These are phyloP conservation scores for Aspergillus brunneoviolaceus DNA, from an alignment of 2,329 filamentous ascomycete genomes.

Conservation along the genomic window DNA sequence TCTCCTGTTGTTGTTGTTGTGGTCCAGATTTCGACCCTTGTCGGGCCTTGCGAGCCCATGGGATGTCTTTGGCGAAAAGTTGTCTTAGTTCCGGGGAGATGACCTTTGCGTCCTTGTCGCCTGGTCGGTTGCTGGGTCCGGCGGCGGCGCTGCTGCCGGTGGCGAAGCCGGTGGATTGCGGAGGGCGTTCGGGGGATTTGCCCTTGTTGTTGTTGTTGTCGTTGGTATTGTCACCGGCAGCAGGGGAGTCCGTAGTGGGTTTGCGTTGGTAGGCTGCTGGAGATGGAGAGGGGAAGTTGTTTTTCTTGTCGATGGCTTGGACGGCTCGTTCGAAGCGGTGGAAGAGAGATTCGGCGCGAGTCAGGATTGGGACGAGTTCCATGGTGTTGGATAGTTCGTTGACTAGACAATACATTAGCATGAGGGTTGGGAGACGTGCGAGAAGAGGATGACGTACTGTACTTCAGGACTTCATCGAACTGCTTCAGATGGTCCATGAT, in stretches of 20 bases:
- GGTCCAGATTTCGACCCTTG: neutral
- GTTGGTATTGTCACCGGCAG: conserved; percentile 21
- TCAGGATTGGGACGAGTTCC: conserved; percentile 80
- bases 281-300: conserved; percentile 67
- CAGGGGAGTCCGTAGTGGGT: conserved; percentile 26
- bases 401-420: conserved; percentile 53
- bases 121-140: conserved; percentile 1
- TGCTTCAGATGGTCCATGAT: conserved; percentile 93
- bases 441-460: conserved; percentile 60
- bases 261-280: conserved; percentile 50
- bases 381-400: conserved; percentile 95
- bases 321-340: conserved; percentile 83
- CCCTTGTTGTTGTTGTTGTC: conserved; percentile 35
- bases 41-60: conserved; percentile 38
- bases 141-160: conserved; percentile 22
- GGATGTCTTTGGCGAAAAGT: conserved; percentile 61
- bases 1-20: neutral
- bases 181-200: conserved; percentile 28
- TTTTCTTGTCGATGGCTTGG: conserved; percentile 88
- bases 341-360: conserved; percentile 86
- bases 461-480: conserved; percentile 97
- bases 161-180: conserved; percentile 20
- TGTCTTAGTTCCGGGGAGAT: conserved; percentile 64
- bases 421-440: neutral
- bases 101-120: conserved; percentile 46